Percentiles rank a stretch among this genome's conserved stretches.
phyloP scores from a whole-genome alignment of 768 basidiomycete species.

The Pisolithus marmoratus region DNA sequence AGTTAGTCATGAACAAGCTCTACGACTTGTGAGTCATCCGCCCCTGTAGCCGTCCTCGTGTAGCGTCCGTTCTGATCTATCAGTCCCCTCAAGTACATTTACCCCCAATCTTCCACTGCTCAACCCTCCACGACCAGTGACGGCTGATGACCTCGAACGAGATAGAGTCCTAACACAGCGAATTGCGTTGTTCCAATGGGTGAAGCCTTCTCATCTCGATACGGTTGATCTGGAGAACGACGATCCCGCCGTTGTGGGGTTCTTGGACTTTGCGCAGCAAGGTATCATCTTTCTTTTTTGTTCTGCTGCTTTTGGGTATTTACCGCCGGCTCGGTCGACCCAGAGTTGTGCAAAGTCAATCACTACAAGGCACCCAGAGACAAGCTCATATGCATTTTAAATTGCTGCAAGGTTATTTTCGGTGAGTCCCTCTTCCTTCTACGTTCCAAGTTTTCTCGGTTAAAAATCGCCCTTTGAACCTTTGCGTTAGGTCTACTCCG shows the following conservation, averaged over 20 bases:
- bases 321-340: background rate
- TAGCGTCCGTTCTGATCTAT: constrained; percentile 2
- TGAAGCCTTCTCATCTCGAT: constrained; percentile 85
- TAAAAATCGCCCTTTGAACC: background rate
- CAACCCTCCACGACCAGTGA: constrained; percentile 68
- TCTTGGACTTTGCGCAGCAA: constrained; percentile 85
- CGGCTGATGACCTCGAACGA: constrained; percentile 93
- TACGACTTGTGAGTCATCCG: constrained; percentile 81
- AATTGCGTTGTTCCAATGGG: constrained; percentile 87
- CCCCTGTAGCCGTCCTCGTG: background rate
- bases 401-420: constrained; percentile 98
- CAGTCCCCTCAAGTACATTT: constrained; percentile 62
- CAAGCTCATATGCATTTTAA: constrained; percentile 95
- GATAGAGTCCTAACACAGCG: constrained; percentile 89
- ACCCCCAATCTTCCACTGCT: constrained; percentile 74
- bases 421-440: constrained; percentile 47
- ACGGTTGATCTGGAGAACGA: constrained; percentile 71
- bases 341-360: constrained; percentile 93
- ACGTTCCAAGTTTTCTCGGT: constrained; percentile 3
- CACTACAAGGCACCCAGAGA: constrained; percentile 99
- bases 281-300: constrained; percentile 37
- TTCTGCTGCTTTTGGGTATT: background rate
- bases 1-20: constrained; percentile 96
- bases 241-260: constrained; percentile 49
- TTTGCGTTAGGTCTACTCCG: constrained; percentile 69